These are phyloP conservation scores for Nakataea oryzae DNA, from an alignment of 2,329 filamentous ascomycete species.

Conservation along the genomic window DNA sequence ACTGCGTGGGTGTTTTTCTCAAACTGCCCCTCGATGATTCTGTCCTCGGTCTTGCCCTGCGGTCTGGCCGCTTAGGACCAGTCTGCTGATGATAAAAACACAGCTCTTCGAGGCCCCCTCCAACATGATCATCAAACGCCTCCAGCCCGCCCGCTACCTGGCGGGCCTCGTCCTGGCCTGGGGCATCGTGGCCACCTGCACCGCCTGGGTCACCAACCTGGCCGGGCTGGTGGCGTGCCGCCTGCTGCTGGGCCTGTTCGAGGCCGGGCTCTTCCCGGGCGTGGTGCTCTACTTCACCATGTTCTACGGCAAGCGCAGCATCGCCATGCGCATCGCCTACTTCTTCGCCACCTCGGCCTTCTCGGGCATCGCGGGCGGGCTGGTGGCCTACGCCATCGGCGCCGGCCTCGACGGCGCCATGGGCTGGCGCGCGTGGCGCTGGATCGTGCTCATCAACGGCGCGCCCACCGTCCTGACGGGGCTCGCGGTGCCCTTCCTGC, in stretches of 20 bases:
- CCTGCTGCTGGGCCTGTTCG: conserved; percentile 1
- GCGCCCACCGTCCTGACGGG: conserved; percentile 45
- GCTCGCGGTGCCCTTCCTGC: conserved; percentile 39
- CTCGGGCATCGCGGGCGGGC: conserved; percentile 52
- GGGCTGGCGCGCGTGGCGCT: conserved; percentile 53
- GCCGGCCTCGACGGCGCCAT: conserved; percentile 45
- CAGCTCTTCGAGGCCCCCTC: neutral
- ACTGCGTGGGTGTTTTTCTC: neutral
- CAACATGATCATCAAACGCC: neutral
- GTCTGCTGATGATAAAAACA: no score
- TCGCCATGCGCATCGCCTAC: conserved; percentile 52
- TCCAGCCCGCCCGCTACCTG: neutral
- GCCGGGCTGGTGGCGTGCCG: neutral
- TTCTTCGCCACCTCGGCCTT: conserved; percentile 50
- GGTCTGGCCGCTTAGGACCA: no score
- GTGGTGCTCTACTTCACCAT: conserved; percentile 43
- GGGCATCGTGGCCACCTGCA: neutral
- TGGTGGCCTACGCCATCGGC: conserved; percentile 55
- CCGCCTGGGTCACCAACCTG: neutral
- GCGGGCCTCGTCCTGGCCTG: conserved; percentile 7
- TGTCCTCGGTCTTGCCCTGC: no score
- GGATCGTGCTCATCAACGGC: conserved; percentile 52
- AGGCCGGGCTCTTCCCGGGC: conserved; percentile 2
- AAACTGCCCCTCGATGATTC: neutral
- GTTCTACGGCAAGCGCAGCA: conserved; percentile 52